Conservation (phyloP, 2,329 filamentous ascomycete species). For the Polytolypa hystricis region DNA sequence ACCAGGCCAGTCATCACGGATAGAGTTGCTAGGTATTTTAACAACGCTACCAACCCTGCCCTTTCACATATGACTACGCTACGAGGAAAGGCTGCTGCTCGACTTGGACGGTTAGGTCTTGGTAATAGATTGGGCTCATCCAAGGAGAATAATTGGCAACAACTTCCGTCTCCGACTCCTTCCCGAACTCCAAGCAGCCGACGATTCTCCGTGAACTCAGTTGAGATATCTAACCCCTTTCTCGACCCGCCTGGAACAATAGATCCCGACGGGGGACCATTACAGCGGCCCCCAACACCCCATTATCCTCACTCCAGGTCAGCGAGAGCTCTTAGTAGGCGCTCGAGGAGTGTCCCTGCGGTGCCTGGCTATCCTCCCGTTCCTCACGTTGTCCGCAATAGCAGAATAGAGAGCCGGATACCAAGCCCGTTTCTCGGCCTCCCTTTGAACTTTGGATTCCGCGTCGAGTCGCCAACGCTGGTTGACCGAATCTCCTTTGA, state of each 20-base stretch:
- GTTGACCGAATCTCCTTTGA: too few species aligned
- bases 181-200: neutral
- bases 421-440: slow-evolving; percentile 7
- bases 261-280: neutral
- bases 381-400: neutral
- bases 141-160: neutral
- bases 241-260: neutral
- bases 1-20: too few species aligned
- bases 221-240: neutral
- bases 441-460: slow-evolving; percentile 8
- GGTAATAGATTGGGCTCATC: neutral
- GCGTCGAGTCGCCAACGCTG: too few species aligned
- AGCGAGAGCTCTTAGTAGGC: neutral
- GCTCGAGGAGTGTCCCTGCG: neutral
- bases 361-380: neutral
- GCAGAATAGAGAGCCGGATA: slow-evolving; percentile 6
- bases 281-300: neutral
- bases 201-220: neutral
- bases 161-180: neutral
- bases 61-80: neutral
- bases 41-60: neutral
- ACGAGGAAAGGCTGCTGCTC: neutral
- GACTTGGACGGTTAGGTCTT: neutral
- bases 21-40: too few species aligned
- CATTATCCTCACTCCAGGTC: neutral